phyloP scores from a whole-genome alignment of 495 filamentous ascomycete species.

The Usnea hakonensis region DNA sequence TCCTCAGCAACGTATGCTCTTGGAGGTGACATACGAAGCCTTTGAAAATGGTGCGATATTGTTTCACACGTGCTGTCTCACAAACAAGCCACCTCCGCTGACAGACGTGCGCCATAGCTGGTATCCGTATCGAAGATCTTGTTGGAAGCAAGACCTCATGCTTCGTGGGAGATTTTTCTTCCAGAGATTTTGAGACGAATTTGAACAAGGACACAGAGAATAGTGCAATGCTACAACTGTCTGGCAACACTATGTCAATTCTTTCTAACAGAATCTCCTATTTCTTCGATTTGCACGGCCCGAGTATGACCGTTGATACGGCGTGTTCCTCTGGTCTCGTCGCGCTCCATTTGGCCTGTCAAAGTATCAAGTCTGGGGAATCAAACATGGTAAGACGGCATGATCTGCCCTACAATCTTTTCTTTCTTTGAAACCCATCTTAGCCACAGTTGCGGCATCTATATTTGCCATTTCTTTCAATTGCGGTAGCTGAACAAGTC shows the following conservation, averaged over 20 bases:
- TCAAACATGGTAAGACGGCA: slow-evolving; percentile 12
- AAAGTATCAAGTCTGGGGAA: slow-evolving; percentile 27
- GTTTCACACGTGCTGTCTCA: background rate
- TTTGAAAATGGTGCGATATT: slow-evolving; percentile 36
- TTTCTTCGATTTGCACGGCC: slow-evolving; percentile 27
- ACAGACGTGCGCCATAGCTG: slow-evolving; percentile 5
- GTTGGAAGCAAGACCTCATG: slow-evolving; percentile 33
- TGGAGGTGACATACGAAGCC: slow-evolving; percentile 52
- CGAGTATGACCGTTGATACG: slow-evolving; percentile 32
- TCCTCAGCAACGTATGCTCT: slow-evolving; percentile 46
- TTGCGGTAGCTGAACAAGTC: background rate
- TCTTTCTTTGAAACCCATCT: no score
- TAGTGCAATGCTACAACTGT: slow-evolving; percentile 8
- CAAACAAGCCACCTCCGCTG: background rate
- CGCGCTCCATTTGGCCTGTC: slow-evolving; percentile 30
- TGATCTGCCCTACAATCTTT: background rate
- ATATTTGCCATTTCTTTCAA: background rate
- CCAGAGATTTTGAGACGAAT: slow-evolving; percentile 31
- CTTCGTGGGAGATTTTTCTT: slow-evolving; percentile 39
- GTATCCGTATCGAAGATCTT: slow-evolving; percentile 23
- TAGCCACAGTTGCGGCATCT: background rate
- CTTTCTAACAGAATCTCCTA: slow-evolving; percentile 19
- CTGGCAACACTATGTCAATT: slow-evolving; percentile 12
- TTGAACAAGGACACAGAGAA: slow-evolving; percentile 3
- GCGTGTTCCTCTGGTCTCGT: slow-evolving; percentile 35